Evolutionary conservation across 768 basidiomycete genomes (phyloP).

Genomic region (Tulasnella sp.): DNA sequence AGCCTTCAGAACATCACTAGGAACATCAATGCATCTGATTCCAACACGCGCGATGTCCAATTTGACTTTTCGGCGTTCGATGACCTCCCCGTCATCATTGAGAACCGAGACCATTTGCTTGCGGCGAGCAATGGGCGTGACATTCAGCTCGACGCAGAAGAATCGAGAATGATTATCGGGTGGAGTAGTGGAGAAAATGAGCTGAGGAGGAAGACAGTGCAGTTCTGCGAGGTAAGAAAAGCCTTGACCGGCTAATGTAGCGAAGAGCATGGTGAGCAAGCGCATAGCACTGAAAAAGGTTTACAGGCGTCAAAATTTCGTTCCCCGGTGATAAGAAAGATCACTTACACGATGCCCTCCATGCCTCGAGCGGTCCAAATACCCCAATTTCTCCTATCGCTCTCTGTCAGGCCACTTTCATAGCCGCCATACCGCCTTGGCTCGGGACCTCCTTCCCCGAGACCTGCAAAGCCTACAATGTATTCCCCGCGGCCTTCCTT

Average conservation of each 20-base stretch:
- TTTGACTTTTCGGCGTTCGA: constrained; percentile 8
- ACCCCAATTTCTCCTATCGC: constrained; percentile 14
- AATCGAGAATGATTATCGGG: constrained; percentile 10
- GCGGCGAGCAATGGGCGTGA: constrained; percentile 6
- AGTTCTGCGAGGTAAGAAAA: constrained; percentile 14
- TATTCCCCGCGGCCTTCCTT: constrained; percentile 15
- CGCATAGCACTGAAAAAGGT: constrained; percentile 11
- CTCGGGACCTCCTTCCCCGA: constrained; percentile 4
- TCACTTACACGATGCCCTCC: constrained; percentile 14
- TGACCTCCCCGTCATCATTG: constrained; percentile 2
- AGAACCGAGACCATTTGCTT: constrained; percentile 12
- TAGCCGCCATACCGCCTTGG: constrained; percentile 1
- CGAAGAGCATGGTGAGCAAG: constrained; percentile 10
- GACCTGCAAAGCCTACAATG: constrained; percentile 11
- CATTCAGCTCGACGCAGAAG: constrained; percentile 4
- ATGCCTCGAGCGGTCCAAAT: constrained; percentile 13
- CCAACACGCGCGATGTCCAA: constrained; percentile 8
- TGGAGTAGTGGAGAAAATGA: constrained; percentile 14
- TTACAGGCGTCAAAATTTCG: background rate
- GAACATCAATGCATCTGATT: constrained; percentile 9
- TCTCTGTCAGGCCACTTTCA: constrained; percentile 9
- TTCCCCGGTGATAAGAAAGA: background rate
- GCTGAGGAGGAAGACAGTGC: constrained; percentile 12
- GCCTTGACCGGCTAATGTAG: constrained; percentile 10
- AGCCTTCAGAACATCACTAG: constrained; percentile 4